phyloP scores from a whole-genome alignment of 2,329 filamentous ascomycete species.

The Phyllosticta citribraziliensis region DNA sequence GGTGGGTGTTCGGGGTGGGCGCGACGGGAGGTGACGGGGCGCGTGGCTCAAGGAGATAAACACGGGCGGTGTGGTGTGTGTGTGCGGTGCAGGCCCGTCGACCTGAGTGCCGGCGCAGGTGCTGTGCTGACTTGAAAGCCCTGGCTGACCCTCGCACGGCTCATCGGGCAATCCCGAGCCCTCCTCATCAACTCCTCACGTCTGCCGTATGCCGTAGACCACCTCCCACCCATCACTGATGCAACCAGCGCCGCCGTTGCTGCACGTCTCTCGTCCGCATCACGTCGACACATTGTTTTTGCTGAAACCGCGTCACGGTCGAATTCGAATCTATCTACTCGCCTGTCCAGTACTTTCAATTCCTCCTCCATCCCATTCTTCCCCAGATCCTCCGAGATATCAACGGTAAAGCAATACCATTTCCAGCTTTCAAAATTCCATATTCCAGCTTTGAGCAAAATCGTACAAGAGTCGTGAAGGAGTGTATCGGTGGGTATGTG shows the following conservation, averaged over 20 bases:
- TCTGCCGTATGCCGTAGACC: neutral
- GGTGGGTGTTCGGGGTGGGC: neutral
- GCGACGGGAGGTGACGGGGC: neutral
- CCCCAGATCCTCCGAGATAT: neutral
- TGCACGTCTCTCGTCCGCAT: neutral
- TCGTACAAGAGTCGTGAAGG: conserved; percentile 1
- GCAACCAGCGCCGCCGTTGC: neutral
- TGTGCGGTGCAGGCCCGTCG: neutral
- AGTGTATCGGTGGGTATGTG: neutral
- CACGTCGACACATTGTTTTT: neutral
- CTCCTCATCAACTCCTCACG: neutral
- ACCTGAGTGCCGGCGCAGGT: neutral
- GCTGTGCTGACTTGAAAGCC: neutral
- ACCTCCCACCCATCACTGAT: neutral
- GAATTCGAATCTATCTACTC: neutral
- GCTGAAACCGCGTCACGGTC: neutral
- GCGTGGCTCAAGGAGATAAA: neutral
- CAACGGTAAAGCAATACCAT: no score
- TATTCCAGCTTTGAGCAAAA: neutral
- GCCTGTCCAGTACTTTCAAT: neutral
- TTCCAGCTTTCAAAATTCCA: neutral
- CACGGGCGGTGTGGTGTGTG: neutral
- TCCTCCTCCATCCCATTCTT: neutral
- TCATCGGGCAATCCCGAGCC: neutral
- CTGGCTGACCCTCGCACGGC: neutral